These are phyloP conservation scores for Tetrahymena malaccensis DNA, from an alignment of 73 alveolate genomes.

Conservation along the genomic window DNA sequence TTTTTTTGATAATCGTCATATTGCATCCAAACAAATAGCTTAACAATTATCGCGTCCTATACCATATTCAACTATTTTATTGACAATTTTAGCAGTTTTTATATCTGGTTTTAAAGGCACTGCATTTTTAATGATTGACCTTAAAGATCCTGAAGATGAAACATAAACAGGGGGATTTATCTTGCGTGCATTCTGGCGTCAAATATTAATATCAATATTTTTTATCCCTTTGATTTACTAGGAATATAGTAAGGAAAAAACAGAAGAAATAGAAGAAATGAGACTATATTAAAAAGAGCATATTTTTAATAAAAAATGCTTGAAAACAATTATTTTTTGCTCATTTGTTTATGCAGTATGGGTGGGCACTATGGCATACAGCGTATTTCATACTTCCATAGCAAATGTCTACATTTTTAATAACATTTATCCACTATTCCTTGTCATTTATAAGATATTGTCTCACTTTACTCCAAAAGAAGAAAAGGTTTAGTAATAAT, in stretches of 20 bases:
- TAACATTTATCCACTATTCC: not conserved
- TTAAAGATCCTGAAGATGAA: not conserved
- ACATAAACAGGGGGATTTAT: not conserved
- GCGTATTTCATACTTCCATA: not conserved
- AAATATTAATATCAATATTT: not conserved
- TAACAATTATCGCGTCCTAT: not conserved
- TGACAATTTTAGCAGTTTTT: not conserved
- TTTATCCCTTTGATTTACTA: not conserved
- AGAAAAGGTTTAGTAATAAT: not conserved
- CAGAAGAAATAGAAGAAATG: not conserved
- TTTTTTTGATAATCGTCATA: not conserved
- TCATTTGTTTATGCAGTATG: not conserved
- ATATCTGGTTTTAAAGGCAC: not conserved
- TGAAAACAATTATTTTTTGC: not conserved
- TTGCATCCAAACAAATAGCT: not conserved
- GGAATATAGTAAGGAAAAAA: not conserved
- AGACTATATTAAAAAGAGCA: not conserved
- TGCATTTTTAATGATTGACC: not conserved
- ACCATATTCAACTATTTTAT: not conserved
- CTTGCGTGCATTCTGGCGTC: not conserved
- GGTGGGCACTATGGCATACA: not conserved
- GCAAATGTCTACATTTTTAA: not conserved
- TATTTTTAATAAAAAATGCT: not conserved
- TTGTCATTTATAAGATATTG: not conserved
- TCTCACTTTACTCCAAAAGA: not conserved